phyloP scores from a whole-genome alignment of 352 stramenopile species.

The Globisporangium apiculatum region DNA sequence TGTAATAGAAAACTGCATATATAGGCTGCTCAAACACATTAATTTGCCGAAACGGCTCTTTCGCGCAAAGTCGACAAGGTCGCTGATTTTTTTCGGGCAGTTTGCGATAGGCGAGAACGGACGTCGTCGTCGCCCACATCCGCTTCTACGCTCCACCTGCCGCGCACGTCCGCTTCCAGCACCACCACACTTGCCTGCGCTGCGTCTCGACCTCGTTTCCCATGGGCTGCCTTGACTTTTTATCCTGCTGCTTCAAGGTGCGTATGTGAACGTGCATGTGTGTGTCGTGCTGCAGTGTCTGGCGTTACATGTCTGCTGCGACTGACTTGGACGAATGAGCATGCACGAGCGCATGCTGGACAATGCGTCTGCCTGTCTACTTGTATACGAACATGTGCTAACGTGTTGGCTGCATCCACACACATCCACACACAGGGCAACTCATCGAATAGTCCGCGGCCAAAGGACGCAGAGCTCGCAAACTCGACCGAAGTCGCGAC shows the following conservation, averaged over 20 bases:
- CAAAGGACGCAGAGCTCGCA: slow-evolving; percentile 4
- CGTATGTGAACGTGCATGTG: not conserved
- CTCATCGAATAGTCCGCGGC: slow-evolving; percentile 3
- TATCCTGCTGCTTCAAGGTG: slow-evolving; percentile 59
- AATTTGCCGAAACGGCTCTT: not conserved
- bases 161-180: not conserved
- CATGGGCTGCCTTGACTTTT: slow-evolving; percentile 67
- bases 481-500: slow-evolving; percentile 14
- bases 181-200: not conserved
- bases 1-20: not conserved
- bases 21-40: too few species aligned
- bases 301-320: not conserved
- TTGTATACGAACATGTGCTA: too few species aligned
- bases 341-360: not conserved
- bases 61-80: not conserved
- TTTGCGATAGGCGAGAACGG: not conserved
- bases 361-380: not conserved
- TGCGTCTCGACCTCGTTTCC: not conserved
- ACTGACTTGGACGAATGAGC: not conserved
- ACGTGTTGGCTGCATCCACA: not conserved
- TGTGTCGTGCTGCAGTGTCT: not conserved
- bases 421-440: slow-evolving; percentile 3
- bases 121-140: not conserved
- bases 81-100: slow-evolving; percentile 8
- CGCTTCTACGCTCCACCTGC: not conserved